These are phyloP conservation scores for Scheffersomyces ergatensis DNA, from an alignment of 805 yeast genomes.

Conservation along the genomic window DNA sequence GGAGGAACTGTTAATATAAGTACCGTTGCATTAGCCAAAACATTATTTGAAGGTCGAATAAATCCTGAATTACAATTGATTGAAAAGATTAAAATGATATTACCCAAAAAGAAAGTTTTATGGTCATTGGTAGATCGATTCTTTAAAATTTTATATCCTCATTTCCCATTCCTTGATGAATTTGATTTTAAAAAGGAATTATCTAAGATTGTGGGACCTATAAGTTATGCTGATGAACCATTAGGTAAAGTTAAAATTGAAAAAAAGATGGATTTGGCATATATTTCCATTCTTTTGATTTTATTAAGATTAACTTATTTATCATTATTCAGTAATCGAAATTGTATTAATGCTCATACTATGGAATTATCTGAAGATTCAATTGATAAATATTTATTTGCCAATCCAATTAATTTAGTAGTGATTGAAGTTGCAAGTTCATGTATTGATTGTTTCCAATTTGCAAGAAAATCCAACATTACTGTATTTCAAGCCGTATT, in stretches of 20 bases:
- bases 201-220: conserved; percentile 29
- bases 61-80: conserved; percentile 25
- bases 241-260: conserved; percentile 25
- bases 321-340: conserved; percentile 32
- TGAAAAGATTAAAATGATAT: conserved; percentile 27
- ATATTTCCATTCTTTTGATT: conserved; percentile 37
- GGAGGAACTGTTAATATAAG: conserved; percentile 8
- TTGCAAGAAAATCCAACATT: conserved; percentile 34
- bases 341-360: conserved; percentile 8
- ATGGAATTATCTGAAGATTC: conserved; percentile 4
- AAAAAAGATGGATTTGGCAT: conserved; percentile 37
- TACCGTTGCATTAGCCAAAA: conserved; percentile 24
- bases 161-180: conserved; percentile 45
- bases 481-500: conserved; percentile 28
- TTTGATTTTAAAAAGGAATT: conserved; percentile 27
- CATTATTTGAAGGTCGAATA: conserved; percentile 26
- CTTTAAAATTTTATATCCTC: conserved; percentile 43
- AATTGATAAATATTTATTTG: conserved; percentile 32
- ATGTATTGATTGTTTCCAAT: conserved; percentile 54
- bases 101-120: conserved; percentile 37
- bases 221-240: conserved; percentile 19
- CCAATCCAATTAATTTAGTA: conserved; percentile 44
- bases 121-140: conserved; percentile 42
- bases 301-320: conserved; percentile 41
- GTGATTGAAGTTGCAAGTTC: conserved; percentile 48